Base-by-base conservation (phyloP, 2,329 filamentous ascomycete species). In the Phialophora expanda region DNA sequence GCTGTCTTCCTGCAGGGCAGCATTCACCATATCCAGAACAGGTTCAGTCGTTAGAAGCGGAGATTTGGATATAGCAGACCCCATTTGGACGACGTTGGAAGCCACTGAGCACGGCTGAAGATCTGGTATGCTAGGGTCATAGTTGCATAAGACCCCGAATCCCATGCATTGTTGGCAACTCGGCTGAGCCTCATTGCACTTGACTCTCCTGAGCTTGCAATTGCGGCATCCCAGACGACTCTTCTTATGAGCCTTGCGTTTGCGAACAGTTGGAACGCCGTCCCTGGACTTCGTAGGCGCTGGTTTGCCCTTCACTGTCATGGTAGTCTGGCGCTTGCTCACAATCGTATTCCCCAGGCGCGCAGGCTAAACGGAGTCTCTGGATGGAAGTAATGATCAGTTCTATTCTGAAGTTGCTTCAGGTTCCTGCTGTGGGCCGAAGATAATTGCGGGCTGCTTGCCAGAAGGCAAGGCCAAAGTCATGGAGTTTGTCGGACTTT, bases 151-250 rank as follows among this genome's bases (percentile, higher is more conserved):
- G 0, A 84, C 75, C 0, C 81, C 77, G n/a, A 79, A 84, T 2
- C 75, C 77, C 24, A 44, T 64, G 70, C 82, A 84, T 71, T 70
- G 77, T 12, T 72, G 76, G 73, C 83, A 84, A 4, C 75, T 68
- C 1, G 82, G 82, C 62, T 77, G 82, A 34, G 34, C 56, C 72
- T 84, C 82, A 48, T 84, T 82, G 48, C 82, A 84, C 81, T 84
- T 84, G 61, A 84, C 66, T 68, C 83, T 83, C 65, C 83, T 71
- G 4, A 84, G 77, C 71, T 84, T 84, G 74, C 83, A 85, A 69
- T 84, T 84, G 11, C 80, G 78, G 61, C 83, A 85, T 38, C 83
- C 82, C 66, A 75, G 77, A 72, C 80, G 78, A 17, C 82, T 83
- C 64, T 81, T 78, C 34, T 74, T 64, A 46, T 71, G 70, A 32